Conservation (phyloP, 331 rosid species). For the Quercus tomentella region DNA sequence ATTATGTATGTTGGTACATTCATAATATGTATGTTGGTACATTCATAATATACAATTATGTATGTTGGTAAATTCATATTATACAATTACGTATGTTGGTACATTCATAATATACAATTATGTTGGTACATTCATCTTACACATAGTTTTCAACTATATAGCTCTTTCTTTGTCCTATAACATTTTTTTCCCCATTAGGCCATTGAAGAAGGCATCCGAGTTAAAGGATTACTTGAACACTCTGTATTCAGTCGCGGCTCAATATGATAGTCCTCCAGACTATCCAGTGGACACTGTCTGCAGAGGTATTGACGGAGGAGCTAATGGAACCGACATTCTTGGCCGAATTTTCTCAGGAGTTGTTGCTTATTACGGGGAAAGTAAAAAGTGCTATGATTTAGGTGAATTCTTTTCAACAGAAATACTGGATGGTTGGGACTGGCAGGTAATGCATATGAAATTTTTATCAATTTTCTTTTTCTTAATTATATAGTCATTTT, state of each 20-base stretch:
- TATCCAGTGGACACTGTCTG: not conserved
- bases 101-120: no score
- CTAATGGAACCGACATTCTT: constrained; percentile 8
- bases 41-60: no score
- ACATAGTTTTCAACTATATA: no score
- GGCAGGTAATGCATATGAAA: constrained; percentile 8
- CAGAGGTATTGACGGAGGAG: not conserved
- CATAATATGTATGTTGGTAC: no score
- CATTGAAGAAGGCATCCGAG: not conserved
- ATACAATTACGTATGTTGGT: no score
- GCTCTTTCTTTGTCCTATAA: no score
- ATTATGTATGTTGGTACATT: no score
- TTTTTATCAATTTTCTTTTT: not conserved
- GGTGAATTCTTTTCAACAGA: not conserved
- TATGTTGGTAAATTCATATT: no score
- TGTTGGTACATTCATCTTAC: no score
- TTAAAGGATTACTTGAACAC: not conserved
- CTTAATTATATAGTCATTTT: not conserved
- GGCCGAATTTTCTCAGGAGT: constrained; percentile 4
- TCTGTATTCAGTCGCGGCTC: not conserved
- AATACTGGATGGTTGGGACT: not conserved
- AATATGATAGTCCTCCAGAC: constrained; percentile 6
- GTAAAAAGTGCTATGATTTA: not conserved
- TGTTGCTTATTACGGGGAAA: not conserved
- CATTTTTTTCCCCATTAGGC: not conserved